phyloP scores from a whole-genome alignment of 2,329 filamentous ascomycete species.

The Parastagonospora avenae region DNA sequence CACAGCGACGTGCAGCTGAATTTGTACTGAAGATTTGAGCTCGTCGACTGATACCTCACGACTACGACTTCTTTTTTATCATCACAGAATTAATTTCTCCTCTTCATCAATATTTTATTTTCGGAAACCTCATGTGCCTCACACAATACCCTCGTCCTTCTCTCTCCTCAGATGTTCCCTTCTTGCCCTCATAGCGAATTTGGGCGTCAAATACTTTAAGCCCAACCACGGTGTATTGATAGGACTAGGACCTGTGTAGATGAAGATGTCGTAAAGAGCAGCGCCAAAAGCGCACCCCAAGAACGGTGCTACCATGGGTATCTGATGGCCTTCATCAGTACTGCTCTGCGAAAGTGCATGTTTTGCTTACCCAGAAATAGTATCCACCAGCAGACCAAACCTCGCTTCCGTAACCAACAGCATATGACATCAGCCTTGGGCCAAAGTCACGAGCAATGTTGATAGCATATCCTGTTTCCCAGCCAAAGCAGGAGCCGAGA shows the following conservation, averaged over 20 bases:
- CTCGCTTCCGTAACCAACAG: constrained; percentile 69
- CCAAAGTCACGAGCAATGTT: constrained; percentile 76
- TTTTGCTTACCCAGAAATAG: constrained; percentile 69
- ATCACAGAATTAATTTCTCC: neutral
- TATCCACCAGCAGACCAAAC: constrained; percentile 72
- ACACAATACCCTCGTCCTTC: constrained; percentile 38
- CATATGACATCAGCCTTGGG: constrained; percentile 68
- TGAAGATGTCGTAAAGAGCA: constrained; percentile 43
- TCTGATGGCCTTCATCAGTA: constrained; percentile 48
- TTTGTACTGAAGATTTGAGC: too few species aligned
- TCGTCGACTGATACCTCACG: too few species aligned
- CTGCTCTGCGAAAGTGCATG: neutral
- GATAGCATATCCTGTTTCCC: constrained; percentile 78
- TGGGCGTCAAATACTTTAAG: constrained; percentile 56
- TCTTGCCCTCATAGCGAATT: constrained; percentile 25
- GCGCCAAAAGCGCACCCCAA: constrained; percentile 53
- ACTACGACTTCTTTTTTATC: neutral
- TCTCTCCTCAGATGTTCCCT: constrained; percentile 28
- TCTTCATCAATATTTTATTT: too few species aligned
- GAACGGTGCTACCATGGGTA: constrained; percentile 75
- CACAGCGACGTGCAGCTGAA: too few species aligned
- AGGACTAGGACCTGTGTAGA: constrained; percentile 73
- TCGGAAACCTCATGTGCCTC: neutral
- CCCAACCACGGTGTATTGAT: constrained; percentile 72
- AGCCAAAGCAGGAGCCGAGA: constrained; percentile 74